Evolutionary conservation across 148 eudicot species (phyloP), one percentile per base, ranked within the genome.

Genomic region (Euryodendron excelsum): DNA sequence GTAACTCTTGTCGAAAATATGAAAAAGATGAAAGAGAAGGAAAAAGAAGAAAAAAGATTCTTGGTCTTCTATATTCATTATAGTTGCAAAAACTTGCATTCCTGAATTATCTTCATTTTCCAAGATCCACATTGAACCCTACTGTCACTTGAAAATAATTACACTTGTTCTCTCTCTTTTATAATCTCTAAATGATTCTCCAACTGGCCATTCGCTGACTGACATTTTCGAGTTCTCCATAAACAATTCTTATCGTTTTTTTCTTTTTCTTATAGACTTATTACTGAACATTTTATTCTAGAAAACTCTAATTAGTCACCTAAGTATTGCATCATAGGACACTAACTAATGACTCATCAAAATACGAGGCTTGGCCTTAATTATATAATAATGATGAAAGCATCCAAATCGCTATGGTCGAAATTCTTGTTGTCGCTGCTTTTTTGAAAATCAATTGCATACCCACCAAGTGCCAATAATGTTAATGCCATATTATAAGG

Each of bases 371-470:
- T n/a, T n/a, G n/a, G n/a, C n/a, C n/a, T 41, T 41, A 4, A 4
- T 41, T 21, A 14, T 28, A 17, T 34, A 68, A 23, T 36, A 23
- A 50, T 48, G 25, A 68, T 31, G n/a, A n/a, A 68, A 47, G 65
- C 50, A 41, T 41, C 45, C 39, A 23, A 68, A 18, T 34, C 63
- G 56, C 39, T 78, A 45, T 41, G 44, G 28, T 78, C 20, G 41
- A 69, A 78, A 69, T 68, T 27, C 45, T 56, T 68, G 41, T 56
- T 66, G 66, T 74, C 66, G 74, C 74, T 78, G 45, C 74, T 78
- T 78, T n/a, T 55, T 21, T 15, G 1, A 12, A 69, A 65, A 53
- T 68, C 67, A 78, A 78, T 68, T 68, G 74, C n/a, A n/a, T n/a
- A n/a, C 36, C 74, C 74, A 78, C 80, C 74, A 50, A 66, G 61